A percentile compares a stretch with the other conserved stretches of the same genome.
Conservation (phyloP, 176 grass and related monocot genomes). For the Oryza coarctata region DNA sequence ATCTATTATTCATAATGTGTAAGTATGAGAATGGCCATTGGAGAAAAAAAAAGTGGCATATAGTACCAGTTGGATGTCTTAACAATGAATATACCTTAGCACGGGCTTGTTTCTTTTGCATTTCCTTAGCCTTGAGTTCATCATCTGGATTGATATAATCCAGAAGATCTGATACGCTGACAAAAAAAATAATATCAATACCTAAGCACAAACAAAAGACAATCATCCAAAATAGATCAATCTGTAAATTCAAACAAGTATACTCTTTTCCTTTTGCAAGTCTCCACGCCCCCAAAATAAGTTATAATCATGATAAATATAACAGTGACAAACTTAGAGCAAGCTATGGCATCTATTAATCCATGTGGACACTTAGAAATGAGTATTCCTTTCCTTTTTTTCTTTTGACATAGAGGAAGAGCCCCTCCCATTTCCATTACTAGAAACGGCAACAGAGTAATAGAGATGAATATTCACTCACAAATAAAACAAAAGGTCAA, state of each 20-base stretch:
- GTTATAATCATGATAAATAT: not conserved
- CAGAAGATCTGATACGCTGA: constrained; percentile 96
- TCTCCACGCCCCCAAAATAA: not conserved
- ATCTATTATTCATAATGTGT: constrained; percentile 58
- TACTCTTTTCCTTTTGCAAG: constrained; percentile 2
- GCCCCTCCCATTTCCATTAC: not conserved
- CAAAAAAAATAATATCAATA: constrained; percentile 36
- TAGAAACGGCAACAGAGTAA: not conserved
- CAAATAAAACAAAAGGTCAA: constrained; percentile 12
- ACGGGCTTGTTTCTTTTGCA: constrained; percentile 92
- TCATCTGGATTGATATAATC: constrained; percentile 98
- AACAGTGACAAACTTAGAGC: constrained; percentile 21
- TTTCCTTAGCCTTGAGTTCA: constrained; percentile 90
- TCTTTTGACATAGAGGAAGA: not conserved
- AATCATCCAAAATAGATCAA: constrained; percentile 9
- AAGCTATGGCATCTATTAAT: constrained; percentile 31
- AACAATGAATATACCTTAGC: constrained; percentile 65
- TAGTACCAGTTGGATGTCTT: constrained; percentile 16
- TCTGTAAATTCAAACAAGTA: constrained; percentile 5
- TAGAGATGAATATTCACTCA: not conserved
- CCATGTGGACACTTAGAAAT: constrained; percentile 6
- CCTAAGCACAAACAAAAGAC: constrained; percentile 30
- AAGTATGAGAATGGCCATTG: constrained; percentile 29
- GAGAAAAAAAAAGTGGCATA: constrained; percentile 17
- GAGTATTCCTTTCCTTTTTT: not conserved